A percentile compares a stretch with the other conserved stretches of the same genome.
Conservation (phyloP, 2,329 filamentous ascomycete genomes). For the Pestalotiopsis fici region DNA sequence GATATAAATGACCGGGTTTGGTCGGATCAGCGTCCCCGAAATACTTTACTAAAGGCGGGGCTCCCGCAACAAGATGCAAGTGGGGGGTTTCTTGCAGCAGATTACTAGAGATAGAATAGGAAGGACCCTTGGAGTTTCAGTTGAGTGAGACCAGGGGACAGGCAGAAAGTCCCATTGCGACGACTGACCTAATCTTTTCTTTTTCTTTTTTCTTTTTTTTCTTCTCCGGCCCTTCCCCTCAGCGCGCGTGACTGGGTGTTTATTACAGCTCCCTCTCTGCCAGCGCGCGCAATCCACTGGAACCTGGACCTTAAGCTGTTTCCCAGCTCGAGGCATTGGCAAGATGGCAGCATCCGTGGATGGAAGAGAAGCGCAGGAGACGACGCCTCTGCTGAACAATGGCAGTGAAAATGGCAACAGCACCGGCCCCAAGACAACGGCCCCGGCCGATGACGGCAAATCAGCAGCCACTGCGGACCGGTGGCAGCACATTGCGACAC, state of each 20-base stretch:
- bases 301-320: neutral
- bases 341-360: conserved; percentile 11
- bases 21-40: neutral
- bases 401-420: neutral
- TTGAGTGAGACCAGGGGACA: neutral
- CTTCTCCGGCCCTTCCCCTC: neutral
- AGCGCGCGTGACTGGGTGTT: neutral
- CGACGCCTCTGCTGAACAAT: conserved; percentile 19
- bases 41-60: neutral
- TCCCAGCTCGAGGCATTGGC: neutral
- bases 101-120: neutral
- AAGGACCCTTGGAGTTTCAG: neutral
- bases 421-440: conserved; percentile 5
- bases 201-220: neutral
- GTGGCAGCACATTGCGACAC: conserved; percentile 12
- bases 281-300: neutral
- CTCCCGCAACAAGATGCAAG: neutral
- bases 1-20: neutral
- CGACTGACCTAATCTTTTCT: neutral
- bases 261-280: neutral
- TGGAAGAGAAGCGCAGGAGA: conserved; percentile 14
- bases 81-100: neutral
- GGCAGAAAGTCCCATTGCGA: neutral
- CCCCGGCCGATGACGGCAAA: neutral
- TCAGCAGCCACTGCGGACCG: neutral